These are phyloP conservation scores for Beauveria sp. DNA, from an alignment of 2,329 filamentous ascomycete species.

Conservation along the genomic window DNA sequence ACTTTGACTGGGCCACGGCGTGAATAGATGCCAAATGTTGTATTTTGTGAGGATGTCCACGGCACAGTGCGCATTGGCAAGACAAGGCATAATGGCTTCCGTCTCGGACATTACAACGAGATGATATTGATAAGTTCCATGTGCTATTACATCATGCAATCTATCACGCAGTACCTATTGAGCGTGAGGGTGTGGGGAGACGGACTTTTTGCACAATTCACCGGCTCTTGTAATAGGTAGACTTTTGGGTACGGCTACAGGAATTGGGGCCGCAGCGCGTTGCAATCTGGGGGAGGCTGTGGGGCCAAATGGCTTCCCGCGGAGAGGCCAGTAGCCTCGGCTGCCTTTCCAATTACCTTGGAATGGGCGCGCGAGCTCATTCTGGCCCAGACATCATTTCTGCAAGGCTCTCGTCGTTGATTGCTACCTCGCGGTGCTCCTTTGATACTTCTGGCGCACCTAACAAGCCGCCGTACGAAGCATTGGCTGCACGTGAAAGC, in stretches of 20 bases:
- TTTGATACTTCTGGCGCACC: neutral
- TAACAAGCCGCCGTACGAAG: too few relatives aligned
- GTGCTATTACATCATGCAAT: too few relatives aligned
- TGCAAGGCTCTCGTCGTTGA: neutral
- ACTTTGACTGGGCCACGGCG: neutral
- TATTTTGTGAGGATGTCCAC: too few relatives aligned
- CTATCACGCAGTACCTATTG: too few relatives aligned
- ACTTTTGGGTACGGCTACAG: too few relatives aligned
- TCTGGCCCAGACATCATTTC: neutral
- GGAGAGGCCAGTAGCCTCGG: neutral
- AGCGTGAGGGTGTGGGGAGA: too few relatives aligned
- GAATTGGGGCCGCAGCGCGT: too few relatives aligned
- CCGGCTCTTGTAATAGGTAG: neutral
- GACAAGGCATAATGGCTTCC: neutral
- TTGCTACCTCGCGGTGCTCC: neutral
- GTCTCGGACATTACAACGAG: neutral
- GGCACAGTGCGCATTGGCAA: neutral
- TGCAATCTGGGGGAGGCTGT: neutral
- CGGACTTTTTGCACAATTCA: slow-evolving; percentile 3
- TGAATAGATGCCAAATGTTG: neutral
- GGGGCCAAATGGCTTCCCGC: neutral
- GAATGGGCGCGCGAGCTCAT: neutral
- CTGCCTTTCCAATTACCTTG: neutral
- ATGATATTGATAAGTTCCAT: too few relatives aligned
- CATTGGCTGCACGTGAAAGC: neutral